These are phyloP conservation scores for Botryotinia narcissicola DNA, from an alignment of 2,329 filamentous ascomycete genomes.

Conservation along the genomic window DNA sequence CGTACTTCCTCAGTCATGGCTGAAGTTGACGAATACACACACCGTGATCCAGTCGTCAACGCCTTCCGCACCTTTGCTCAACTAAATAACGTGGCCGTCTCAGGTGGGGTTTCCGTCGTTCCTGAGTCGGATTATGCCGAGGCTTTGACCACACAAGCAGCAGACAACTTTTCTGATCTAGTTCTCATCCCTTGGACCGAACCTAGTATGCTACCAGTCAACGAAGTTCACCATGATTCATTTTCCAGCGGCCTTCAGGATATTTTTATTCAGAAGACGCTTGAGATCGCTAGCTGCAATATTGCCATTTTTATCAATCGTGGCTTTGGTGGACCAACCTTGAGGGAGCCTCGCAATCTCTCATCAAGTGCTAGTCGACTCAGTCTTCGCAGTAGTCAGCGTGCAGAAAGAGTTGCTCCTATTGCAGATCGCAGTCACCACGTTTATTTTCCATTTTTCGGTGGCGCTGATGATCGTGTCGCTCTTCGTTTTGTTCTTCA, in stretches of 20 bases:
- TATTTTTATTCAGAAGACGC: slow-evolving; percentile 67
- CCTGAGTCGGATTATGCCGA: slow-evolving; percentile 77
- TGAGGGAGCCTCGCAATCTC: slow-evolving; percentile 42
- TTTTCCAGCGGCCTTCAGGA: slow-evolving; percentile 65
- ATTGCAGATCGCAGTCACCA: slow-evolving; percentile 71
- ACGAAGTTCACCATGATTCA: slow-evolving; percentile 49
- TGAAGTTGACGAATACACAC: slow-evolving; percentile 70
- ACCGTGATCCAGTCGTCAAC: slow-evolving; percentile 82
- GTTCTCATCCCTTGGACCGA: slow-evolving; percentile 88
- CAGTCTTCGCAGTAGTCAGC: slow-evolving; percentile 55
- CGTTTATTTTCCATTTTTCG: slow-evolving; percentile 84
- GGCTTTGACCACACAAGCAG: slow-evolving; percentile 67
- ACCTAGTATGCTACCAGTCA: slow-evolving; percentile 69
- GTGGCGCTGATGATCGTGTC: slow-evolving; percentile 75
- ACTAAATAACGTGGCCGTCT: slow-evolving; percentile 78
- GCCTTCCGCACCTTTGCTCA: slow-evolving; percentile 86
- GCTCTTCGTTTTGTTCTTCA: slow-evolving; percentile 82
- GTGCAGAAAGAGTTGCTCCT: slow-evolving; percentile 57
- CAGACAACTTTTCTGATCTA: slow-evolving; percentile 68
- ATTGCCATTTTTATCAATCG: slow-evolving; percentile 80
- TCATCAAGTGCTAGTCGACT: slow-evolving; percentile 52
- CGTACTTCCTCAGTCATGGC: slow-evolving; percentile 95
- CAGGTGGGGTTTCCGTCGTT: slow-evolving; percentile 76
- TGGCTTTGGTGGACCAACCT: slow-evolving; percentile 53
- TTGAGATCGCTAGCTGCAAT: slow-evolving; percentile 63